phyloP scores from a whole-genome alignment of 306 rosid species.

The Fagus crenata region DNA sequence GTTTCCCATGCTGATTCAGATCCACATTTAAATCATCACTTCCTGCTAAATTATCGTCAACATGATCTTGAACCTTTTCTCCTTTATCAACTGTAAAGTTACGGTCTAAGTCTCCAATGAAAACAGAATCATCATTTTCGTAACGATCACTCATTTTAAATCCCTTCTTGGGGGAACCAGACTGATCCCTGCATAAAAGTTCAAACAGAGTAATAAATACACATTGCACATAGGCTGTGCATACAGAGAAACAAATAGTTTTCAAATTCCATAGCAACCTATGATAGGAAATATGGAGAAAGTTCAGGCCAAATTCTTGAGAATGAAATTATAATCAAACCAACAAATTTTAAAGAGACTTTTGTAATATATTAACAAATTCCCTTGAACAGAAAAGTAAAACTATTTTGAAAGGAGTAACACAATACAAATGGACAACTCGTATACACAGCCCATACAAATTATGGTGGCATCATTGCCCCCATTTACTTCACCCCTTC shows the following conservation, averaged over 20 bases:
- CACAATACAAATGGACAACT: background rate
- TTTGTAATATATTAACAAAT: background rate
- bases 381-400: background rate
- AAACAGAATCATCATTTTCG: background rate
- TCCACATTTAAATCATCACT: conserved; percentile 1
- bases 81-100: background rate
- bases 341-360: background rate
- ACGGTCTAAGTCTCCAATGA: background rate
- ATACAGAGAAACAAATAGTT: background rate
- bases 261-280: background rate
- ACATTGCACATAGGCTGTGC: background rate
- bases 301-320: background rate
- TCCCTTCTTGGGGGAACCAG: background rate
- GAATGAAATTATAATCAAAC: background rate
- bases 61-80: background rate
- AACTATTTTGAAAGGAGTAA: background rate
- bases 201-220: background rate
- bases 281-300: background rate
- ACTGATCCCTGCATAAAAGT: background rate
- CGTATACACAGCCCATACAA: background rate
- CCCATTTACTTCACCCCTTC: background rate
- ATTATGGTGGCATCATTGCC: background rate
- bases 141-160: conserved; percentile 1
- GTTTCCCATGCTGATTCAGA: background rate
- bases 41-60: background rate